phyloP scores from a whole-genome alignment of 495 filamentous ascomycete genomes.

The Neurospora discreta region DNA sequence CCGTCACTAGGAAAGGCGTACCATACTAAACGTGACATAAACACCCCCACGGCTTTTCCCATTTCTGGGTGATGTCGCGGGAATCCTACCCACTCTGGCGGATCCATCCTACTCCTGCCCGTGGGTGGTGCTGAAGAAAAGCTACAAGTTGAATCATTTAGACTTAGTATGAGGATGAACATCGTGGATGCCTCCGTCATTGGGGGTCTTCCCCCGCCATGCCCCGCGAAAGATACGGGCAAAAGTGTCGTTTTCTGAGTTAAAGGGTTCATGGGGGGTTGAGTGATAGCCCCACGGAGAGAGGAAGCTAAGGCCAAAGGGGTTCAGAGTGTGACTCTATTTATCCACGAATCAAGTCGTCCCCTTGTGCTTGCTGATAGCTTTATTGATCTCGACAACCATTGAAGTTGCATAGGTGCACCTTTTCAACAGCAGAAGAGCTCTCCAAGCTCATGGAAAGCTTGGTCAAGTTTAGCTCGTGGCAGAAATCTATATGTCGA shows the following conservation, averaged over 20 bases:
- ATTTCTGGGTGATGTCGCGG: background rate
- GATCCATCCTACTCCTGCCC: background rate
- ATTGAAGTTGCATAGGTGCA: background rate
- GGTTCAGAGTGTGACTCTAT: background rate
- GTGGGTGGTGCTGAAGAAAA: no score
- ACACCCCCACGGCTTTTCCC: background rate
- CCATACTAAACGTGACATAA: background rate
- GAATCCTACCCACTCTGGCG: background rate
- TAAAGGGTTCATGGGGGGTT: background rate
- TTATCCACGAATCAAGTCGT: constrained; percentile 19
- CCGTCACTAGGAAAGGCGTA: background rate
- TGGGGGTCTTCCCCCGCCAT: constrained; percentile 7
- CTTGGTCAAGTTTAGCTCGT: background rate
- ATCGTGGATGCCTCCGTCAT: background rate
- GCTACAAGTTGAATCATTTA: no score
- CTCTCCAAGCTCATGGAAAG: background rate
- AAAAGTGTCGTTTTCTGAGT: background rate
- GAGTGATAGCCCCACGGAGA: background rate
- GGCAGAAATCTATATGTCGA: background rate
- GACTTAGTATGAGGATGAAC: background rate
- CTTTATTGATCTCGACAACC: background rate
- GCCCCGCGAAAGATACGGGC: constrained; percentile 5
- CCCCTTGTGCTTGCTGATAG: background rate
- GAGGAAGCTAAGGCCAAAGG: background rate
- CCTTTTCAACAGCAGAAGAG: background rate